phyloP scores from a whole-genome alignment of 2,329 filamentous ascomycete species.

The Hypoxylon rubiginosum region DNA sequence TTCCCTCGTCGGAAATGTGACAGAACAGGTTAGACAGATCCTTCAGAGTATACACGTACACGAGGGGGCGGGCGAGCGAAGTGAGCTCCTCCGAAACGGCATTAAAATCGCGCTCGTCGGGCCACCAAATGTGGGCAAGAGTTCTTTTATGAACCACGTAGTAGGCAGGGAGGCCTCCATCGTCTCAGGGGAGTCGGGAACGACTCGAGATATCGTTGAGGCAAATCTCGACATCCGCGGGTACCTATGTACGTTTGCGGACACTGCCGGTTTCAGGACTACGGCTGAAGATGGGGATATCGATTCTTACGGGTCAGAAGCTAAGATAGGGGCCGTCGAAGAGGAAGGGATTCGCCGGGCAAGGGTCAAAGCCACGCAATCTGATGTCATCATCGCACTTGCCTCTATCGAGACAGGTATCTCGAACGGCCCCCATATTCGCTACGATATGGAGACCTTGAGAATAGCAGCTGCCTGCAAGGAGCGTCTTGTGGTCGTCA shows the following conservation, averaged over 20 bases:
- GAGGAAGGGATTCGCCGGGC: slow-evolving; percentile 91
- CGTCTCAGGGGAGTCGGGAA: slow-evolving; percentile 92
- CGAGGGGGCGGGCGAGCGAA: slow-evolving; percentile 81
- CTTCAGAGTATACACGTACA: slow-evolving; percentile 75
- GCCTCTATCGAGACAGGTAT: slow-evolving; percentile 74
- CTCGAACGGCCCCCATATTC: slow-evolving; percentile 58
- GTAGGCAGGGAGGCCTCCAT: slow-evolving; percentile 95
- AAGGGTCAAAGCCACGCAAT: slow-evolving; percentile 82
- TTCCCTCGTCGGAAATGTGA: slow-evolving; percentile 78
- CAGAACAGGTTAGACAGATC: slow-evolving; percentile 72
- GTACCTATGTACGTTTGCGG: slow-evolving; percentile 92
- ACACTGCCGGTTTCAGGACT: slow-evolving; percentile 88
- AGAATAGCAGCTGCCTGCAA: slow-evolving; percentile 64
- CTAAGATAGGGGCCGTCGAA: slow-evolving; percentile 79
- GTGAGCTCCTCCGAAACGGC: slow-evolving; percentile 85
- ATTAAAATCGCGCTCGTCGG: slow-evolving; percentile 90
- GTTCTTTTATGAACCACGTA: slow-evolving; percentile 89
- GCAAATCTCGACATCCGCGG: slow-evolving; percentile 89
- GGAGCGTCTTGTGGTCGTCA: slow-evolving; percentile 68
- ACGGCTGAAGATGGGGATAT: slow-evolving; percentile 39
- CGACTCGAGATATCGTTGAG: slow-evolving; percentile 94
- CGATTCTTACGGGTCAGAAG: slow-evolving; percentile 35
- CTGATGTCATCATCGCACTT: slow-evolving; percentile 87
- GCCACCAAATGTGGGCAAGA: slow-evolving; percentile 95
- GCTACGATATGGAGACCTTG: slow-evolving; percentile 68